A percentile compares a stretch with the other conserved stretches of the same genome.
Evolutionary conservation across 768 basidiomycete genomes (phyloP).

Genomic region (Saitozyma sp.): DNA sequence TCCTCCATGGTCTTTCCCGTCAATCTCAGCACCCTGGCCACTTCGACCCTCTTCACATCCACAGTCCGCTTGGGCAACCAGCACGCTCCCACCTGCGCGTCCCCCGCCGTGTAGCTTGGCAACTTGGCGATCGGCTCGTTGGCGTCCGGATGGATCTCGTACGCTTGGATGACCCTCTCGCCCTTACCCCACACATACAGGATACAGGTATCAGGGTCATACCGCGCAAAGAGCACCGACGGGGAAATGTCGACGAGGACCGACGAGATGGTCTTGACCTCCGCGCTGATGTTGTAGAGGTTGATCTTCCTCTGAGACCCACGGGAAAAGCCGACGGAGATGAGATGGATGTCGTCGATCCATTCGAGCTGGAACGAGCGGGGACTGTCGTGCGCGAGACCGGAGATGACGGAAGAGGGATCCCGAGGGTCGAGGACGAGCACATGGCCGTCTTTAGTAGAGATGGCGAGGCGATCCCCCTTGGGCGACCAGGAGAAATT

Average conservation of each 20-base stretch:
- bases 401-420: slow-evolving; percentile 8
- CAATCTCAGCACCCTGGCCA: slow-evolving; percentile 43
- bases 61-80: slow-evolving; percentile 50
- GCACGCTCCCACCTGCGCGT: slow-evolving; percentile 46
- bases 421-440: slow-evolving; percentile 51
- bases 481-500: slow-evolving; percentile 45
- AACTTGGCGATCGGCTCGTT: slow-evolving; percentile 39
- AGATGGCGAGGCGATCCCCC: slow-evolving; percentile 46
- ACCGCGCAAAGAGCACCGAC: slow-evolving; percentile 50
- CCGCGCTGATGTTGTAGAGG: slow-evolving; percentile 30
- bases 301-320: slow-evolving; percentile 51
- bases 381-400: slow-evolving; percentile 50
- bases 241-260: slow-evolving; percentile 52
- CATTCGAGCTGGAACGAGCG: slow-evolving; percentile 51
- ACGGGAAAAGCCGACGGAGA: slow-evolving; percentile 51
- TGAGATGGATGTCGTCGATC: slow-evolving; percentile 41
- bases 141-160: slow-evolving; percentile 41
- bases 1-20: slow-evolving; percentile 49
- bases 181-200: slow-evolving; percentile 53
- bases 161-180: slow-evolving; percentile 50
- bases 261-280: slow-evolving; percentile 26
- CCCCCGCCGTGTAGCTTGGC: slow-evolving; percentile 47
- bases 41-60: slow-evolving; percentile 52
- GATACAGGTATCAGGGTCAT: slow-evolving; percentile 53
- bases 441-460: slow-evolving; percentile 50